Evolutionary conservation across 331 rosid genomes (phyloP).

Genomic region (Dryas integrifolia): DNA sequence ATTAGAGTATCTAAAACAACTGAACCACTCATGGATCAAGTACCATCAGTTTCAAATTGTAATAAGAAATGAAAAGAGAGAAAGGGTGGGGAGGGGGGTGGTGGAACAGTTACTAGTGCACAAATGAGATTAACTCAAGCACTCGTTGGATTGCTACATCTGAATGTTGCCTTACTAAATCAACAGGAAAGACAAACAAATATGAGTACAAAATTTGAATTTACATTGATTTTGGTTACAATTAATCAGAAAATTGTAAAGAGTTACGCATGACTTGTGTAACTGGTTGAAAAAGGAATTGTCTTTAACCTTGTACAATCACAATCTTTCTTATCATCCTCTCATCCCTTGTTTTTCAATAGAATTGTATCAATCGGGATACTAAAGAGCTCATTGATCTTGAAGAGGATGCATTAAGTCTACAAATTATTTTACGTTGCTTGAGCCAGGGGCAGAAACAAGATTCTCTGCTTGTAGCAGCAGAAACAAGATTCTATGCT

Average conservation of each 20-base stretch:
- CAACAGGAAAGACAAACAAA: background rate
- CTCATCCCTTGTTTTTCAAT: background rate
- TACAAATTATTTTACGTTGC: slow-evolving; percentile 3
- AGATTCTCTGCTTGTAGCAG: no score
- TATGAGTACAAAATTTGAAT: slow-evolving; percentile 4
- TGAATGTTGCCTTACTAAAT: background rate
- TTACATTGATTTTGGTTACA: slow-evolving; percentile 17
- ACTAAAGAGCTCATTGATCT: background rate
- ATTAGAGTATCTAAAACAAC: background rate
- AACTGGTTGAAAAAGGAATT: slow-evolving; percentile 1
- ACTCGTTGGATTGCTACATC: slow-evolving; percentile 2
- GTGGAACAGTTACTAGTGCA: background rate
- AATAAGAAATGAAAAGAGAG: background rate
- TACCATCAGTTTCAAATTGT: background rate
- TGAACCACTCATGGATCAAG: background rate
- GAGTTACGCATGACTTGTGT: background rate
- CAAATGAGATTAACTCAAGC: background rate
- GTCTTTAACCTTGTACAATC: background rate
- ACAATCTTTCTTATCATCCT: slow-evolving; percentile 11
- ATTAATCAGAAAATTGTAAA: slow-evolving; percentile 15
- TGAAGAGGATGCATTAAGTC: background rate
- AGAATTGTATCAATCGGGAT: background rate
- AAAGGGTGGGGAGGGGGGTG: no score
- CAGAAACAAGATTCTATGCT: no score
- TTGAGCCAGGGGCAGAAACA: background rate